Percentiles rank a stretch among this genome's conserved stretches.
These are phyloP conservation scores for Raphidocelis subcapitata DNA, from an alignment of 139 green algal genomes.

Conservation along the genomic window DNA sequence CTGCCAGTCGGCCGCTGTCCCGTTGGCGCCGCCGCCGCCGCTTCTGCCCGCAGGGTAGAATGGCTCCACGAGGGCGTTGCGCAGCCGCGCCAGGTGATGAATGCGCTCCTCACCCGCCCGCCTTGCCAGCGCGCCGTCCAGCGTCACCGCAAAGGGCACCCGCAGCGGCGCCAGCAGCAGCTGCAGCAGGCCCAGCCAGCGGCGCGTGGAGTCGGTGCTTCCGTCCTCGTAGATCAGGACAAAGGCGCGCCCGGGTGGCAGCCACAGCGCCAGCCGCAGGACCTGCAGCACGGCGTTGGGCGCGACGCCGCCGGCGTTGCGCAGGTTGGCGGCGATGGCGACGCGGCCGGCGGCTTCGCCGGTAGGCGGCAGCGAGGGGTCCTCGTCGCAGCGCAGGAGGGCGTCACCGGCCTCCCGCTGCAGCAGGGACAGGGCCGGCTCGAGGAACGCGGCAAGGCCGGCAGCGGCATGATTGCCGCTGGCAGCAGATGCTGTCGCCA, in stretches of 20 bases:
- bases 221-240: neutral
- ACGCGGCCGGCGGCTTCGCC: neutral
- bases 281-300: conserved; percentile 47
- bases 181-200: neutral
- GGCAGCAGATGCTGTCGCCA: too few species aligned
- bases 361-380: neutral
- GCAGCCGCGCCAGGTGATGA: conserved; percentile 36
- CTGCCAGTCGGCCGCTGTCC: neutral
- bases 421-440: neutral
- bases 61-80: conserved; percentile 42
- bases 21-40: neutral
- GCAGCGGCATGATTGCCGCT: too few species aligned
- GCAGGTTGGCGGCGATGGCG: conserved; percentile 42
- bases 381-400: neutral
- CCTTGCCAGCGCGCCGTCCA: neutral
- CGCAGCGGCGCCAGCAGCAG: neutral
- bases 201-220: neutral
- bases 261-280: neutral
- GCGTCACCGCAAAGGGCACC: neutral
- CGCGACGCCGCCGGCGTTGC: conserved; percentile 38
- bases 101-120: conserved; percentile 25
- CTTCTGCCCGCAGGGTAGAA: neutral
- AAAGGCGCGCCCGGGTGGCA: neutral
- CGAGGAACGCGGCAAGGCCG: neutral
- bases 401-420: neutral